Evolutionary conservation across 768 basidiomycete genomes (phyloP).

Genomic region (Trametes cubensis): DNA sequence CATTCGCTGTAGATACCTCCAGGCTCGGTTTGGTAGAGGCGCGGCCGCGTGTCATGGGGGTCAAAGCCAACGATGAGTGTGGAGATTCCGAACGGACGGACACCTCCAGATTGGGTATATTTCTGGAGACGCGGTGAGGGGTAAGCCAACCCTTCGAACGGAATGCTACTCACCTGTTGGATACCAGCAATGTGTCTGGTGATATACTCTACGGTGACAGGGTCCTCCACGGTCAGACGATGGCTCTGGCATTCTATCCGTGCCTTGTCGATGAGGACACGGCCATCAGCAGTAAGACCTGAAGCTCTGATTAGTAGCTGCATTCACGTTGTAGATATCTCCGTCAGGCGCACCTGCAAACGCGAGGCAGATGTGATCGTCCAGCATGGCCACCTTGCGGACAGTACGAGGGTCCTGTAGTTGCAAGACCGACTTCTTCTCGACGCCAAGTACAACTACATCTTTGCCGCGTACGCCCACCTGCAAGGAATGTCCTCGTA

Average conservation of each 20-base stretch:
- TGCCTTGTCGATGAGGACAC: constrained; percentile 97
- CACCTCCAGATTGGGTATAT: constrained; percentile 99
- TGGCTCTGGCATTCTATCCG: constrained; percentile 98
- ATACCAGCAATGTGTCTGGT: constrained; percentile 98
- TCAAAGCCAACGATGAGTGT: constrained; percentile 97
- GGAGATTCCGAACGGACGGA: constrained; percentile 96
- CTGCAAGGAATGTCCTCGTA: constrained; percentile 42
- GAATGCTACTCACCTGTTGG: constrained; percentile 72
- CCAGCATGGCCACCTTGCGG: constrained; percentile 96
- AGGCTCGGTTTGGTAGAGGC: constrained; percentile 96
- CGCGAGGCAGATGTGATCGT: constrained; percentile 95
- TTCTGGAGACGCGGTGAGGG: constrained; percentile 49
- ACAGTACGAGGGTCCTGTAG: constrained; percentile 98
- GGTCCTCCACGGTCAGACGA: constrained; percentile 95
- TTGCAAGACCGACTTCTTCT: constrained; percentile 98
- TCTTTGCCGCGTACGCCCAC: constrained; percentile 95
- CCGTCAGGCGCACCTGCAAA: constrained; percentile 79
- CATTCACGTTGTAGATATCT: constrained; percentile 3
- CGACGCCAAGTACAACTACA: constrained; percentile 94
- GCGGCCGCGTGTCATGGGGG: constrained; percentile 84
- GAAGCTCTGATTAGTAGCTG: not conserved
- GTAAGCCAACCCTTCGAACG: not conserved
- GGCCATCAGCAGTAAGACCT: constrained; percentile 97
- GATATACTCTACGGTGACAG: constrained; percentile 97
- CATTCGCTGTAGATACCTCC: constrained; percentile 98